phyloP scores from a whole-genome alignment of 2,329 filamentous ascomycete genomes.

The Phyllosticta ampelicida region DNA sequence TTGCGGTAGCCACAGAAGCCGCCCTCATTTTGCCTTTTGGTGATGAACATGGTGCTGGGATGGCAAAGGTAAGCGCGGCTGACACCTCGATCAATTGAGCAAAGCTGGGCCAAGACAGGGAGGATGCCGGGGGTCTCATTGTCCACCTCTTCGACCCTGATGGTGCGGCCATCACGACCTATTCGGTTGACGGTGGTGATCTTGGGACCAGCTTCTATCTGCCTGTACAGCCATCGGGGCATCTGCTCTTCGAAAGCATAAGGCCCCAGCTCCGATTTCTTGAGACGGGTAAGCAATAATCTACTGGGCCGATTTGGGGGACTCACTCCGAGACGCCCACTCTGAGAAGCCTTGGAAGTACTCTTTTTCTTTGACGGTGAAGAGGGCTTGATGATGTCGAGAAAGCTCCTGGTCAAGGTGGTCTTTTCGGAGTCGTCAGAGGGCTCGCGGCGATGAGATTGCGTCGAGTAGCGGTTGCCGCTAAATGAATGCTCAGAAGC shows the following conservation, averaged over 20 bases:
- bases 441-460: constrained; percentile 11
- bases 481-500: constrained; percentile 17
- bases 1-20: constrained; percentile 94
- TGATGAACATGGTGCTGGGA: constrained; percentile 63
- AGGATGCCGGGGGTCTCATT: constrained; percentile 37
- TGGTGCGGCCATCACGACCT: constrained; percentile 31
- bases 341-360: not conserved
- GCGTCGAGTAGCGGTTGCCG: constrained; percentile 16
- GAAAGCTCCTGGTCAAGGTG: constrained; percentile 24
- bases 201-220: constrained; percentile 30
- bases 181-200: constrained; percentile 31
- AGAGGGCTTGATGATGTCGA: constrained; percentile 24
- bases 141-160: constrained; percentile 30
- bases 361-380: constrained; percentile 18
- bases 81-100: constrained; percentile 51
- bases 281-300: constrained; percentile 1
- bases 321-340: not conserved
- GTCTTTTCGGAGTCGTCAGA: constrained; percentile 22
- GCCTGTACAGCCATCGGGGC: constrained; percentile 32
- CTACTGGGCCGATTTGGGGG: not conserved
- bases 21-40: constrained; percentile 69
- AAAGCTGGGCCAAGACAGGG: constrained; percentile 36
- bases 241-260: constrained; percentile 37
- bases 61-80: constrained; percentile 71
- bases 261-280: constrained; percentile 37